Base-by-base conservation (phyloP, 306 rosid genomes). In the Pterocarpus santalinus region DNA sequence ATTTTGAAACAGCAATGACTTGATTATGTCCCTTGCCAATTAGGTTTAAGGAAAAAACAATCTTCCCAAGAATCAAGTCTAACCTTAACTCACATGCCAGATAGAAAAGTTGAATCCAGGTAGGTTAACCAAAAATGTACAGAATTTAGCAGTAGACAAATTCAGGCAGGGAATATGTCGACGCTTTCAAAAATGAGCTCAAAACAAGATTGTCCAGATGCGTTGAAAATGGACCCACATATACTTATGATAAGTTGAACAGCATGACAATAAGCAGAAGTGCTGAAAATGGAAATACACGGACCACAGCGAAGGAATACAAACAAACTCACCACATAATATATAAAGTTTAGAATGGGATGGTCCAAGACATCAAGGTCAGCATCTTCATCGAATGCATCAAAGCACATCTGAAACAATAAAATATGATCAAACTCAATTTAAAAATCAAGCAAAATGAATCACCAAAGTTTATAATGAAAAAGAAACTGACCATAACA, bases 321-420 rank as follows among this genome's bases (percentile, higher is more conserved):
- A 76, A 76, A 32, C 46, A 53, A 84, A 87, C 94, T 89, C 88
- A 94, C 98, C 90, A 93, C 70, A 84, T 91, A 95, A 80, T 93
- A 95, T 67, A 90, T 81, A 3, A 95, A 87, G 84, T 95, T 95
- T 70, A 93, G 98, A 84, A 93, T 69, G 46, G 99, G 98, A 87
- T 93, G 99, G 90, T 88, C 86, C 92, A 95, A 81, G 77, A 95
- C 94, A 81, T 95, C 99, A 72, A 95, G 98, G 86, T 95, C 73
- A 2, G 97, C 99, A 58, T 90, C 91, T 56, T 82, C 44, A 88
- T 95, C 94, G 44, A 95, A 89, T 67, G 97, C 98, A 82, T 92
- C 83, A 35, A 95, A 89, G 86, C 99, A 95, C 94, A 93, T 85
- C 99, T 95, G 86, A 73, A 65, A 73, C 73, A 76, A 72, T 55